Percentiles rank a stretch among this genome's conserved stretches.
phyloP scores from a whole-genome alignment of 2,329 filamentous ascomycete genomes.

The Grosmannia huntii region DNA sequence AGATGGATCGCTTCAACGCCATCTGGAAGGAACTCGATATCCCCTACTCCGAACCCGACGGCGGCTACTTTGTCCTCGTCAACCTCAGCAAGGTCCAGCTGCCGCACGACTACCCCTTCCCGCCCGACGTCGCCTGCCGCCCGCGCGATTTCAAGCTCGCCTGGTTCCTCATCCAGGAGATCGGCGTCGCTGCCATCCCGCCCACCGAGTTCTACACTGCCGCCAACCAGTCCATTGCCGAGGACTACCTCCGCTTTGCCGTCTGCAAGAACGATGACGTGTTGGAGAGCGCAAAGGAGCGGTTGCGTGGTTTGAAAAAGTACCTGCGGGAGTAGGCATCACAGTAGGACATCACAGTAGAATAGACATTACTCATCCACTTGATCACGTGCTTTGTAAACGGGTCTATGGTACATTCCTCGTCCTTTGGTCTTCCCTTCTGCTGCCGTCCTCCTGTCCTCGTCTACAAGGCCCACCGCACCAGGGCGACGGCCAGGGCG shows the following conservation, averaged over 20 bases:
- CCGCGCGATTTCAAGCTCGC: constrained; percentile 88
- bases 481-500: neutral
- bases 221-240: constrained; percentile 66
- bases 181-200: constrained; percentile 90
- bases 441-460: too few relatives aligned
- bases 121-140: constrained; percentile 70
- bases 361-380: neutral
- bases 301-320: constrained; percentile 59
- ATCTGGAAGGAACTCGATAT: constrained; percentile 64
- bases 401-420: too few relatives aligned
- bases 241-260: constrained; percentile 89
- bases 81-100: constrained; percentile 84
- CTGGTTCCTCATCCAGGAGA: constrained; percentile 95
- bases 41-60: constrained; percentile 84
- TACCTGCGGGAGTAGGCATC: constrained; percentile 35
- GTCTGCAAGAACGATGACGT: constrained; percentile 92
- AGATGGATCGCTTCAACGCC: constrained; percentile 77
- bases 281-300: constrained; percentile 64
- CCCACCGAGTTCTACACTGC: constrained; percentile 96
- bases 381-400: too few relatives aligned
- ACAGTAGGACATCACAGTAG: neutral
- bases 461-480: too few relatives aligned
- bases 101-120: constrained; percentile 76
- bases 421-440: too few relatives aligned
- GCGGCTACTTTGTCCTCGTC: constrained; percentile 92